Conservation (phyloP, 768 basidiomycete species). For the Pleurotus sapidus region DNA sequence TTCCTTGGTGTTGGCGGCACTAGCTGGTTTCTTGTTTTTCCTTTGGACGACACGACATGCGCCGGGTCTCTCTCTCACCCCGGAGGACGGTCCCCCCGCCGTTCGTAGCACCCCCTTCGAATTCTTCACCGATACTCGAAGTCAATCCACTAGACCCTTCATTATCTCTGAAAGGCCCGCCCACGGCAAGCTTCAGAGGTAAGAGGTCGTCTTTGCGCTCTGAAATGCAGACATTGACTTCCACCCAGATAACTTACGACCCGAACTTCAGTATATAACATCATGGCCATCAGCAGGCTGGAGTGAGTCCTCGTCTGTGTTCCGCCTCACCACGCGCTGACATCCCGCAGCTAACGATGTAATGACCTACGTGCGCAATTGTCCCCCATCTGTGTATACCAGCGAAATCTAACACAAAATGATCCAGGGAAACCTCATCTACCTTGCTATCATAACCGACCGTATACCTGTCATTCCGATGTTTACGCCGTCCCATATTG, state of each 20-base stretch:
- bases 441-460: conserved; percentile 55
- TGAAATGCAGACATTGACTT: neutral
- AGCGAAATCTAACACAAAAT: neutral
- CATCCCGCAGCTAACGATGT: conserved; percentile 63
- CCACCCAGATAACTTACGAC: conserved; percentile 56
- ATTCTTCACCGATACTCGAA: neutral
- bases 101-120: neutral
- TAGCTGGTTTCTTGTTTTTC: conserved; percentile 23
- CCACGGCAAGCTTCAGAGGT: conserved; percentile 61
- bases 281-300: conserved; percentile 79
- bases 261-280: conserved; percentile 63
- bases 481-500: conserved; percentile 59
- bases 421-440: conserved; percentile 50
- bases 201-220: conserved; percentile 5
- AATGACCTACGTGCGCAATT: conserved; percentile 58
- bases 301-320: conserved; percentile 42
- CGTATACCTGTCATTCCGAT: conserved; percentile 57
- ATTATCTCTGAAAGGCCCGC: conserved; percentile 39
- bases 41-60: conserved; percentile 19
- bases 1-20: conserved; percentile 24
- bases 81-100: conserved; percentile 2
- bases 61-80: neutral
- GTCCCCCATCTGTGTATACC: neutral
- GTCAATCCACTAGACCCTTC: conserved; percentile 14
- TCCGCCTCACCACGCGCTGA: conserved; percentile 9